Percentiles rank a stretch among this genome's conserved stretches.
phyloP scores from a whole-genome alignment of 768 basidiomycete genomes.

The Boletus tomentosulus region DNA sequence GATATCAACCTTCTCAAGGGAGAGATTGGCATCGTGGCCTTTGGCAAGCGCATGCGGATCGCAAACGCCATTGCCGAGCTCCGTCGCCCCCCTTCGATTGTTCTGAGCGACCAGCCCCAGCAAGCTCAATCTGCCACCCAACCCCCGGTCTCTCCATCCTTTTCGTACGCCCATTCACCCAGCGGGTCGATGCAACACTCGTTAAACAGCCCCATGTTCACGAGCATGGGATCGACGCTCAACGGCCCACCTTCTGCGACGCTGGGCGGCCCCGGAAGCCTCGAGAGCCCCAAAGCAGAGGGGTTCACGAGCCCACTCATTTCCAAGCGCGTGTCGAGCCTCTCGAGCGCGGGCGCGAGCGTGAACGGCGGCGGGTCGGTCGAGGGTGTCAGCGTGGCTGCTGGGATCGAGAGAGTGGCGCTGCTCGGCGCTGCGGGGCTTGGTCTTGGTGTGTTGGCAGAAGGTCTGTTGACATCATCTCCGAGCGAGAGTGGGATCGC shows the following conservation, averaged over 20 bases:
- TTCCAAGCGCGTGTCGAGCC: conserved; percentile 23
- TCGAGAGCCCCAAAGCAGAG: conserved; percentile 32
- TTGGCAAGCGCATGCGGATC: conserved; percentile 92
- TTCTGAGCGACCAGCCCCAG: conserved; percentile 46
- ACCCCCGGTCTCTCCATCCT: conserved; percentile 28
- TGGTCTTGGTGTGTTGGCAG: conserved; percentile 33
- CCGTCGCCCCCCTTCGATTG: conserved; percentile 62
- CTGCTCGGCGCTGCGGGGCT: conserved; percentile 24
- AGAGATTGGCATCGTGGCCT: conserved; percentile 90
- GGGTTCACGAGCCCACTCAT: conserved; percentile 13
- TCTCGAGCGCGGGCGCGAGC: conserved; percentile 27
- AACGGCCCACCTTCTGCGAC: conserved; percentile 21
- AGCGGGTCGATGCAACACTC: conserved; percentile 43
- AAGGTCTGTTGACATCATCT: conserved; percentile 50
- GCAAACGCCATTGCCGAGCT: conserved; percentile 90
- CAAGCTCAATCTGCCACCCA: conserved; percentile 28
- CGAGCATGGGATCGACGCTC: conserved; percentile 29
- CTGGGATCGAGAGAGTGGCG: conserved; percentile 19
- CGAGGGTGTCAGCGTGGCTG: conserved; percentile 14
- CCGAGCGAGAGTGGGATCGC: conserved; percentile 58
- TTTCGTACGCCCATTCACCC: conserved; percentile 32
- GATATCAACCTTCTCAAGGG: conserved; percentile 86
- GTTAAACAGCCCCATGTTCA: conserved; percentile 37
- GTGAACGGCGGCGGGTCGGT: conserved; percentile 22
- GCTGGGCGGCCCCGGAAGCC: conserved; percentile 20